These are phyloP conservation scores for Solanum clarkiae DNA, from an alignment of 257 asterid genomes.

Conservation along the genomic window DNA sequence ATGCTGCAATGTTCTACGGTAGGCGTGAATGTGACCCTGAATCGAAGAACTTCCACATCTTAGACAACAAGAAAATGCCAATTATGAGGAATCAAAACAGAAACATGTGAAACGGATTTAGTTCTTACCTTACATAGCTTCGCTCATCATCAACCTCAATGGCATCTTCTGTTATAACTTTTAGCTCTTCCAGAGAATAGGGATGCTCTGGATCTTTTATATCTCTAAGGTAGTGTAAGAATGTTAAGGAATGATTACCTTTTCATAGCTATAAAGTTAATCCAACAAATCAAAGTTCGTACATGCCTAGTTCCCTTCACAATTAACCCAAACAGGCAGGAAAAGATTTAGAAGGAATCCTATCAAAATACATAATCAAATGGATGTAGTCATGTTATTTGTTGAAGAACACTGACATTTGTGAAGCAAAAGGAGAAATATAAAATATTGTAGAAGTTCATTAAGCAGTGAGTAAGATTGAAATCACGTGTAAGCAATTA, in stretches of 20 bases:
- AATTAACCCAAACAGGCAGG: neutral
- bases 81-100: neutral
- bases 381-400: neutral
- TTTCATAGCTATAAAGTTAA: neutral
- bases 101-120: neutral
- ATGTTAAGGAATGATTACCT: slow-evolving; percentile 42
- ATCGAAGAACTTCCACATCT: neutral
- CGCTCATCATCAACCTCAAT: slow-evolving; percentile 69
- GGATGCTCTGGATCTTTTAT: slow-evolving; percentile 98
- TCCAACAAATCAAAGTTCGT: neutral
- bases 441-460: neutral
- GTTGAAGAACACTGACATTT: neutral
- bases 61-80: neutral
- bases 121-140: slow-evolving; percentile 60
- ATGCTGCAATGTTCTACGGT: slow-evolving; percentile 96
- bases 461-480: neutral
- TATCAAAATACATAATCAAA: neutral
- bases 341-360: neutral
- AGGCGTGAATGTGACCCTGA: slow-evolving; percentile 91
- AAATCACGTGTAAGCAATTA: neutral
- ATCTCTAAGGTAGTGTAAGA: slow-evolving; percentile 84
- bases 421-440: neutral
- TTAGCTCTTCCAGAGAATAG: slow-evolving; percentile 84
- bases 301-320: neutral
- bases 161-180: slow-evolving; percentile 83